Evolutionary conservation across 2,329 filamentous ascomycete genomes (phyloP), one percentile per base, ranked within the genome.

Genomic region (Cercospora zeae-maydis): DNA sequence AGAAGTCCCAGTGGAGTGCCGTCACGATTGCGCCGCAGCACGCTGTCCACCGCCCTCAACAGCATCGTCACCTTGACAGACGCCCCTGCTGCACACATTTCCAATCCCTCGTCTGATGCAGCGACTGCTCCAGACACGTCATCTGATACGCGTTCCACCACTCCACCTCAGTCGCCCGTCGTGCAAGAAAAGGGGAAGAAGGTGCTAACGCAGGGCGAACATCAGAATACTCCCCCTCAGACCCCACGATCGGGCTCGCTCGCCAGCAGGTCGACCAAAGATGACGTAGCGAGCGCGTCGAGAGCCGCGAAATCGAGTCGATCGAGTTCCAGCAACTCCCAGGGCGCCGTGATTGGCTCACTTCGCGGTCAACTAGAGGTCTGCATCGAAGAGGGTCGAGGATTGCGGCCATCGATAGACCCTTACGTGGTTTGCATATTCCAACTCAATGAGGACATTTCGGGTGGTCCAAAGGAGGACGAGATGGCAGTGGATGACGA

Each of bases 361-460:
- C 83, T 91, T 21, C 93, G 91, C 76, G 95, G 95, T 63, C 96
- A 95, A 77, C 82, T 99, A 61, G 90, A 88, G 34, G 91, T 99
- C 71, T 92, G 91, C 74, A 95, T 99, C 59, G 83, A 88, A 56
- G 92, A 97, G 76, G 95, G 90, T 53, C 85, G 92, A 71, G 91
- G 91, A 9, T 79, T 99, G 58, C 85, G 89, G 64, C 91, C 88
- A 62, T 92, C 92, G 74, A 86, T 88, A 63, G 91, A 97, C 72
- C 95, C 95, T 1, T 99, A 99, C 72, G 91, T 97, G 58, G 92
- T 99, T 10, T 96, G 91, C 63, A 93, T 97, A 27, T 99, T 98
- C 73, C 95, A 99, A 76, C 90, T 92, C 75, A 96, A 93, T 73
- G 95, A 99, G 76, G 89, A 96, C 71, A 96, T 99, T 61, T 98